These are phyloP conservation scores for Colletotrichum kahawae DNA, from an alignment of 2,329 filamentous ascomycete genomes.

Conservation along the genomic window DNA sequence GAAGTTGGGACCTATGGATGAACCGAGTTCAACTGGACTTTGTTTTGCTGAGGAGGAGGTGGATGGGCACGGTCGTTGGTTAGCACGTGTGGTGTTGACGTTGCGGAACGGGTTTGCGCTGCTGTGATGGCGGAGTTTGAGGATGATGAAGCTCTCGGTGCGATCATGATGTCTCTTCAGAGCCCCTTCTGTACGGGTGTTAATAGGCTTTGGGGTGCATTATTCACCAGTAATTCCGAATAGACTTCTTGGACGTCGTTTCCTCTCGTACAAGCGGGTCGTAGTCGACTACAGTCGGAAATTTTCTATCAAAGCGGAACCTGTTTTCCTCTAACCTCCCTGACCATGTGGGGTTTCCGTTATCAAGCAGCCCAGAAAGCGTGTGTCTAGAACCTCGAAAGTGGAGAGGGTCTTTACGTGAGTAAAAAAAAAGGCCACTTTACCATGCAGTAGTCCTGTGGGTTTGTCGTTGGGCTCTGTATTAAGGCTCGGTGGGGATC, in stretches of 20 bases:
- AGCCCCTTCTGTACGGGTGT: not conserved
- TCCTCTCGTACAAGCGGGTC: not conserved
- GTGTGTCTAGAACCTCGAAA: not conserved
- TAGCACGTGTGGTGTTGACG: not conserved
- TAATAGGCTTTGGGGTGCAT: not conserved
- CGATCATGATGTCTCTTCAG: not conserved
- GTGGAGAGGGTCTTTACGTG: not conserved
- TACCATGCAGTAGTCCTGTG: not conserved
- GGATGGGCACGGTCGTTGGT: not conserved
- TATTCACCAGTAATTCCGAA: not conserved
- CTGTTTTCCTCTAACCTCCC: not conserved
- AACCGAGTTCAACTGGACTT: not conserved
- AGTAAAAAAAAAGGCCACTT: not conserved
- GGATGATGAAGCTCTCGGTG: not conserved
- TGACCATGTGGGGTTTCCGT: not conserved
- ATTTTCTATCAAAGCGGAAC: not conserved
- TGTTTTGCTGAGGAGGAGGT: not conserved
- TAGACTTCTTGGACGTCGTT: not conserved
- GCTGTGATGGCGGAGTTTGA: not conserved
- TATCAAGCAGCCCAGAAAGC: not conserved
- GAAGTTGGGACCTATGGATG: not conserved
- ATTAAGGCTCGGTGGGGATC: not conserved
- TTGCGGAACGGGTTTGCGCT: not conserved
- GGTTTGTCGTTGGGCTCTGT: not conserved
- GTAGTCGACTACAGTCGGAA: not conserved